Base-by-base conservation (phyloP, 2,329 filamentous ascomycete species). In the Beauveria sp. region DNA sequence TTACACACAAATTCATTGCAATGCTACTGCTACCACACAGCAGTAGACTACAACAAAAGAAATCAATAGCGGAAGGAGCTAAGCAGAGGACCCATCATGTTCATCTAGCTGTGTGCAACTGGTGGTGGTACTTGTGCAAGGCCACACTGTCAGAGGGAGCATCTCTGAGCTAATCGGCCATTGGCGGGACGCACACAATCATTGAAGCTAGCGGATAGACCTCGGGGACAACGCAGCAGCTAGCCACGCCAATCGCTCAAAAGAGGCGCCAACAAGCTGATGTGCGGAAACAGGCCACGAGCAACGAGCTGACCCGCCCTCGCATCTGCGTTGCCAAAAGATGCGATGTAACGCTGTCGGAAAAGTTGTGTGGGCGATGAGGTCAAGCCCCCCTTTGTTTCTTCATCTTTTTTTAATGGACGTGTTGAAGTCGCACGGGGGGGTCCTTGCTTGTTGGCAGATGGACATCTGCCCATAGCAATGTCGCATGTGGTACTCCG, bases 171-270 rank as follows among this genome's bases (percentile, higher is more conserved):
- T 57, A 57, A 57, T 57, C 54, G 43, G 54, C 43, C 42, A 22
- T 28, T 55, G 40, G 24, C 40, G 53, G 40, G 40, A 55, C 18
- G 31, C 34, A 12, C 43, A 49, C 12, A 26, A 12, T 16, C 53
- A 18, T 9, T 26, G 20, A 28, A 42, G 16, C 40, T 45, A 56
- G 54, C 54, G 54, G 54, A 26, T 43, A 57, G 54, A 57, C 54
- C 20, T 57, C 54, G 54, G 42, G 54, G 54, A 57, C 54, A 57
- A 57, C 43, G 54, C n/a, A 57, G 42, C 43, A 57, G 54, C 26
- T 12, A 12, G 43, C 26, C 40, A 42, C 42, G 26, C 54, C 48
- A 57, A 57, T 57, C 54, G 54, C 24, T 55, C 53, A 45, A 51
- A 31, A 31, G n/a, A 56, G 51, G 51, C 52, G 38, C 31, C 38